Conservation (phyloP, 495 filamentous ascomycete genomes). For the Sporormia fimetaria region DNA sequence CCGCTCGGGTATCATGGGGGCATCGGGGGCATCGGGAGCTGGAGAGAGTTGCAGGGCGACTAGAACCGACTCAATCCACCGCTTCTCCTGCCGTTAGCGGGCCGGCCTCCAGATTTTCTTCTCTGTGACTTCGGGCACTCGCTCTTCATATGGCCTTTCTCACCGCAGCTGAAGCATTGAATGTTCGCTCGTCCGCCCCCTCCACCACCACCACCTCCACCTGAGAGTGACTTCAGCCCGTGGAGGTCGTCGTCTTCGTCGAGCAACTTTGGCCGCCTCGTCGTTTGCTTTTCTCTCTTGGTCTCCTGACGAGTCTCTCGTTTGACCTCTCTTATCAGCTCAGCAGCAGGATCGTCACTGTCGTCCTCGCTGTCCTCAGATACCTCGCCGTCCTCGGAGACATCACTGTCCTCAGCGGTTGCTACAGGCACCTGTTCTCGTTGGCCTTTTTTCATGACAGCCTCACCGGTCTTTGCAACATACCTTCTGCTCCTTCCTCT, state of each 20-base stretch:
- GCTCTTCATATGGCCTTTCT: conserved; percentile 33
- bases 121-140: conserved; percentile 31
- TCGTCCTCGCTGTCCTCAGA: conserved; percentile 15
- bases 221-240: conserved; percentile 41
- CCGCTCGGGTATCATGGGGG: background rate
- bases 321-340: conserved; percentile 29
- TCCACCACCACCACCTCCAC: conserved; percentile 8
- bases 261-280: conserved; percentile 29
- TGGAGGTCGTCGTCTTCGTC: conserved; percentile 50
- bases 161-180: conserved; percentile 36
- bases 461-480: too few relatives aligned
- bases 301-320: conserved; percentile 25
- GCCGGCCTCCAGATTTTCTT: conserved; percentile 4
- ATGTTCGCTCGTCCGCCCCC: conserved; percentile 14
- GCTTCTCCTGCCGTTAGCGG: background rate
- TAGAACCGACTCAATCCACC: background rate
- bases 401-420: conserved; percentile 34
- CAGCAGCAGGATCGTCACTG: conserved; percentile 32
- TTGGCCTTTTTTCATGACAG: too few relatives aligned
- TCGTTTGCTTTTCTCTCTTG: conserved; percentile 23
- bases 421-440: too few relatives aligned
- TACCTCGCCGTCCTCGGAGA: conserved; percentile 31
- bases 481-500: conserved; percentile 33
- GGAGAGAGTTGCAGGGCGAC: background rate
- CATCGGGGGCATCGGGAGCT: background rate